Evolutionary conservation across 23 red algal species (phyloP).

Genomic region (Agarophyton chilense): DNA sequence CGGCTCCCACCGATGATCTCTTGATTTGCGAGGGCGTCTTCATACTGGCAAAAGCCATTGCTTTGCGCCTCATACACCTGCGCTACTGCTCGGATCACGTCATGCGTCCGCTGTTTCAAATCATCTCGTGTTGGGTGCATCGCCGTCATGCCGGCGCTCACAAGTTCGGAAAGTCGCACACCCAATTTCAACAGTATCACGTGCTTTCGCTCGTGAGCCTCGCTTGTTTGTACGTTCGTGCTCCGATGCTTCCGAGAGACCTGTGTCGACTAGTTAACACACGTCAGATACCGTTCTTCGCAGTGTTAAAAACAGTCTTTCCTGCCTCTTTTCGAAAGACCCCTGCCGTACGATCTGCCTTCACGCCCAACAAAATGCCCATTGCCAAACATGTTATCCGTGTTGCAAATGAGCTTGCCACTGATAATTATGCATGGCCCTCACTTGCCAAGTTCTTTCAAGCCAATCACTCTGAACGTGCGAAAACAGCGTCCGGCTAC

Average conservation of each 20-base stretch:
- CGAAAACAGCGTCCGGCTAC: not conserved
- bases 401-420: slow-evolving; percentile 25
- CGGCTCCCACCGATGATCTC: not conserved
- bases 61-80: not conserved
- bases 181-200: not conserved
- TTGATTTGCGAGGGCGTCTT: slow-evolving; percentile 13
- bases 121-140: not conserved
- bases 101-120: not conserved
- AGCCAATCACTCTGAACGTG: not conserved
- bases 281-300: slow-evolving; percentile 20
- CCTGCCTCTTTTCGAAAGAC: not conserved
- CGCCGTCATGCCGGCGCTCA: slow-evolving; percentile 25
- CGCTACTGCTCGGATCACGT: not conserved
- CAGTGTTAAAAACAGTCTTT: slow-evolving; percentile 14
- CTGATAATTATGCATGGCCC: slow-evolving; percentile 28
- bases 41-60: not conserved
- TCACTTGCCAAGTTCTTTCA: slow-evolving; percentile 25
- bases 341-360: not conserved
- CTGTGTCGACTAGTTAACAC: slow-evolving; percentile 23
- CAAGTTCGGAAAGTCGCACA: not conserved
- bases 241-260: slow-evolving; percentile 55
- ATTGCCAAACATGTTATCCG: not conserved
- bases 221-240: slow-evolving; percentile 23
- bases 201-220: slow-evolving; percentile 28
- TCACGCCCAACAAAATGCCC: slow-evolving; percentile 13